Conservation (phyloP, 345 rosid species). For the Salix brachista region DNA sequence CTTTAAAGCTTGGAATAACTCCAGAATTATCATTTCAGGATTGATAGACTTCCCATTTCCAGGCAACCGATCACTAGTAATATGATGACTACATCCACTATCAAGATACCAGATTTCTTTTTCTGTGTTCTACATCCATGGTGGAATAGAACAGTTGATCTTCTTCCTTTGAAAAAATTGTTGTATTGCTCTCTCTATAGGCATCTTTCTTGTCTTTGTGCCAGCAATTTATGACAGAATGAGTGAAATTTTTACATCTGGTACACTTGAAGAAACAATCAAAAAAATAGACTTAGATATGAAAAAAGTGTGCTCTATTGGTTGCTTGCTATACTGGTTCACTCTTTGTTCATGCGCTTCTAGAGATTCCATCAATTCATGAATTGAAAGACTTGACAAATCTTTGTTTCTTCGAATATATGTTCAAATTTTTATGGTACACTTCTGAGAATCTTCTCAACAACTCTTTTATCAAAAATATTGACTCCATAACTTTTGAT, state of each 20-base stretch:
- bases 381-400: background rate
- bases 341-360: background rate
- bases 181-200: no score
- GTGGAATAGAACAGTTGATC: no score
- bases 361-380: background rate
- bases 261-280: background rate
- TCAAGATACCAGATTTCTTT: no score
- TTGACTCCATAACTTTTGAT: background rate
- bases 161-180: no score
- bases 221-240: fast-evolving
- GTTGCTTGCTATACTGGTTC: background rate
- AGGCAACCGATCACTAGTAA: background rate
- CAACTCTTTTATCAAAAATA: background rate
- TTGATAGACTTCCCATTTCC: background rate
- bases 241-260: no score
- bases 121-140: no score
- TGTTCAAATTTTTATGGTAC: background rate
- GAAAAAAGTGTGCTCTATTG: background rate
- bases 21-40: background rate
- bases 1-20: background rate
- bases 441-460: background rate
- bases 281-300: no score
- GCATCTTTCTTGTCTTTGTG: no score
- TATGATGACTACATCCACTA: no score
- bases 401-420: background rate